Base-by-base conservation (phyloP, 495 filamentous ascomycete genomes). In the Haplographium delicatum region DNA sequence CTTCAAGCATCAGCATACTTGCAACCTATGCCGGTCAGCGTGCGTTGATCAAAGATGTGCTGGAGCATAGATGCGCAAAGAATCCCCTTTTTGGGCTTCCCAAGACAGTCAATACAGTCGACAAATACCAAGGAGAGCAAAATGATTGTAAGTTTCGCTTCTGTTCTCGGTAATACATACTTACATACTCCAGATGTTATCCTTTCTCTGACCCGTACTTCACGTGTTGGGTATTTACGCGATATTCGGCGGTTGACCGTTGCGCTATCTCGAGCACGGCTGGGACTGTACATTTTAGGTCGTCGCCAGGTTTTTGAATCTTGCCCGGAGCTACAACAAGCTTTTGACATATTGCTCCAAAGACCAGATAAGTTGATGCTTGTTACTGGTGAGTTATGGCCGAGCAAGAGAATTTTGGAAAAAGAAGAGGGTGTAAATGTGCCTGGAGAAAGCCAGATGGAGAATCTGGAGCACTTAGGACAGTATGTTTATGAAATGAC, bases 401-500 rank as follows among this genome's bases (percentile, higher is more conserved):
- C 89, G 1, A 76, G 87, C 1, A 65, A 75, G 23, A 73, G 88
- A 37, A 62, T 71, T 23, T 63, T 84, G 25, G 69, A 70, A 11
- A 72, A 80, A n/a, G 72, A 78, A 9, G 79, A 77, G 44, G 74
- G 70, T 20, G 60, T 64, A 15, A 54, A 64, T 18, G 65, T 75
- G 9, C 65, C 64, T 4, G 72, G 69, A 3, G 68, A 78, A 62
- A 66, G 74, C 45, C 74, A 79, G 6, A 97, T 98, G 88, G 87
- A 88, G 59, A 80, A 87, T 25, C 81, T 96, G 6, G 93, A 96
- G 69, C 93, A 98, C 74, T 68, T 98, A 28, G 94, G 93, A 4
- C 87, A 96, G 69, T 97, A 96, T 69, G 93, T 98, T 19, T 95
- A 82, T 68, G 89, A 98, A 69, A 97, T 98, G 89, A 91, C 91